A percentile compares a stretch with the other conserved stretches of the same genome.
Conservation (phyloP, 176 grass and related monocot species). For the Poa annua region DNA sequence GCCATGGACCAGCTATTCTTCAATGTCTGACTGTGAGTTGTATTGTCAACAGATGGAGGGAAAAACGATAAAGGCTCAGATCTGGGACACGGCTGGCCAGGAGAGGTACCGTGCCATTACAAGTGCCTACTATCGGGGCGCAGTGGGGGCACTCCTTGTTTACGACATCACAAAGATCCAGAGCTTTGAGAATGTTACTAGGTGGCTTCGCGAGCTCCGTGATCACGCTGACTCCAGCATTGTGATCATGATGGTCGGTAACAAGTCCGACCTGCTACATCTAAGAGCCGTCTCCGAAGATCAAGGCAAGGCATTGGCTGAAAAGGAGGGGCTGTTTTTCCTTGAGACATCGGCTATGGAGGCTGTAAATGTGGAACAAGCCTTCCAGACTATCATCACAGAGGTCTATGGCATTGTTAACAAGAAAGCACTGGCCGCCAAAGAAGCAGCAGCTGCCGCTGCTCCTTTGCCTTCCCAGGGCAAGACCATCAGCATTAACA, state of each 20-base stretch:
- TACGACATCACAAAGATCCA: conserved; percentile 85
- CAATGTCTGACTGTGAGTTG: conserved; percentile 11
- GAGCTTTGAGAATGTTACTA: conserved; percentile 73
- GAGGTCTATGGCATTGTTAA: conserved; percentile 83
- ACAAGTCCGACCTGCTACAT: conserved; percentile 79
- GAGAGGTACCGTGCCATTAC: conserved; percentile 94
- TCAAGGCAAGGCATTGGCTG: conserved; percentile 69
- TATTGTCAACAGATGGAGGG: conserved; percentile 65
- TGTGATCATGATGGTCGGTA: conserved; percentile 78
- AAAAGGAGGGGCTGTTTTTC: conserved; percentile 81
- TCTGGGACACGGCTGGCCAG: conserved; percentile 93
- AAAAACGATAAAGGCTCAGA: conserved; percentile 83
- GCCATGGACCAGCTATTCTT: conserved; percentile 7
- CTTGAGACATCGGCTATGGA: conserved; percentile 84
- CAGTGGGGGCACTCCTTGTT: conserved; percentile 76
- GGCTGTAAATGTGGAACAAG: conserved; percentile 79
- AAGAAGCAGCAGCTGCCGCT: conserved; percentile 55
- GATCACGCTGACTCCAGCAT: conserved; percentile 86
- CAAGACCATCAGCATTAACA: conserved; percentile 68
- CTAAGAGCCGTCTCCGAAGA: conserved; percentile 57
- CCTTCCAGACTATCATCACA: conserved; percentile 74
- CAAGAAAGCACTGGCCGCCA: conserved; percentile 68
- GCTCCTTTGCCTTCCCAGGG: conserved; percentile 55
- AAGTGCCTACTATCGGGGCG: conserved; percentile 79
- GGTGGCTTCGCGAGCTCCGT: conserved; percentile 82